Evolutionary conservation across 2,329 filamentous ascomycete species (phyloP).

Genomic region (Grosmannia clavigera): DNA sequence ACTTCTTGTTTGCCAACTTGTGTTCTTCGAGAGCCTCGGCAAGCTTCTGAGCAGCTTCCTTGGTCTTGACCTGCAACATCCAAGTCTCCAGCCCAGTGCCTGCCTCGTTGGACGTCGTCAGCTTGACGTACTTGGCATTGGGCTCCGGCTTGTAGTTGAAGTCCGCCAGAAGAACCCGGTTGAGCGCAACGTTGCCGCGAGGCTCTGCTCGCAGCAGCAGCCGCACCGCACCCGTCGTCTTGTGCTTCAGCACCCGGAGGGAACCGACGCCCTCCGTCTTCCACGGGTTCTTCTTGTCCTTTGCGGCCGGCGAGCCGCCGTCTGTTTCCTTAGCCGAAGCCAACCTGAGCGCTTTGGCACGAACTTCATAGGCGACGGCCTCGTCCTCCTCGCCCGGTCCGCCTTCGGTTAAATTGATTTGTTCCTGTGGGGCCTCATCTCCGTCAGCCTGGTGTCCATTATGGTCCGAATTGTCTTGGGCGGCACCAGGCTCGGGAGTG

Average conservation of each 20-base stretch:
- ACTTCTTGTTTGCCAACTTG: conserved; percentile 45
- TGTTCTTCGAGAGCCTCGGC: conserved; percentile 38
- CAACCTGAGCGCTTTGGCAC: conserved; percentile 57
- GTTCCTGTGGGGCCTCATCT: conserved; percentile 49
- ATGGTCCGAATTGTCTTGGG: conserved; percentile 26
- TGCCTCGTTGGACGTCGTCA: conserved; percentile 43
- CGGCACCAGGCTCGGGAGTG: conserved; percentile 43
- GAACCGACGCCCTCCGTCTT: conserved; percentile 57
- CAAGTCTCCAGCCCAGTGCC: conserved; percentile 54
- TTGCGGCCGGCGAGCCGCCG: conserved; percentile 28
- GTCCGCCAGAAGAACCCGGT: conserved; percentile 51
- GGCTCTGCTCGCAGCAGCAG: conserved; percentile 65
- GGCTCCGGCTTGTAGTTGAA: conserved; percentile 48
- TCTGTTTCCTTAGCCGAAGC: conserved; percentile 30
- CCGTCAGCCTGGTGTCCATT: conserved; percentile 36
- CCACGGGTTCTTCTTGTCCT: conserved; percentile 46
- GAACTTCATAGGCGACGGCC: conserved; percentile 54
- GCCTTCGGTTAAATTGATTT: conserved; percentile 56
- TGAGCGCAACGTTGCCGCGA: conserved; percentile 60
- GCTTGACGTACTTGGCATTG: conserved; percentile 44
- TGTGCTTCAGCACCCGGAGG: conserved; percentile 61
- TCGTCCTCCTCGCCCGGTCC: conserved; percentile 63
- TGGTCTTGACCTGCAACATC: conserved; percentile 59
- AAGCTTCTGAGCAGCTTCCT: conserved; percentile 42
- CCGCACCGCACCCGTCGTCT: conserved; percentile 52